Conservation (phyloP, 2,329 filamentous ascomycete genomes). For the Hymenoscyphus fraxineus region DNA sequence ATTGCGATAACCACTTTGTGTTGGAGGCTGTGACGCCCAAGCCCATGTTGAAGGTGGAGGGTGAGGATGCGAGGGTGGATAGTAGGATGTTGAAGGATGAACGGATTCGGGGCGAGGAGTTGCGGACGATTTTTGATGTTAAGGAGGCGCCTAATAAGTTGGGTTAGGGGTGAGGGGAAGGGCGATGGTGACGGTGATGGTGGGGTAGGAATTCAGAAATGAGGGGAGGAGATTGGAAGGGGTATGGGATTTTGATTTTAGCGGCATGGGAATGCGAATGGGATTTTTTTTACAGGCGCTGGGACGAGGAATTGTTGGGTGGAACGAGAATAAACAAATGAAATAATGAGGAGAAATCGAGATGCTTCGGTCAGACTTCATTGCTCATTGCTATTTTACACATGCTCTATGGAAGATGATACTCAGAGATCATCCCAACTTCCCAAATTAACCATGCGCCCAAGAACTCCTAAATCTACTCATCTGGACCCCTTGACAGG, state of each 20-base stretch:
- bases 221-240: no score
- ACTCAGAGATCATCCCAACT: conserved; percentile 20
- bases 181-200: conserved; percentile 16
- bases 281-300: conserved; percentile 13
- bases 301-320: not conserved
- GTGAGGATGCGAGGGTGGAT: conserved; percentile 84
- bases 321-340: not conserved
- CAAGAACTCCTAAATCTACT: conserved; percentile 17
- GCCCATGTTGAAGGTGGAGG: conserved; percentile 79
- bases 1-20: conserved; percentile 98
- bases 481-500: conserved; percentile 58
- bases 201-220: no score
- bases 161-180: conserved; percentile 50
- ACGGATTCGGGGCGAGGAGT: conserved; percentile 55
- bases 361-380: conserved; percentile 15
- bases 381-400: conserved; percentile 37
- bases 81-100: conserved; percentile 92
- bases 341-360: not conserved
- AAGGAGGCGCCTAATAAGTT: conserved; percentile 70
- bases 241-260: conserved; percentile 21
- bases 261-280: conserved; percentile 26
- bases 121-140: conserved; percentile 71
- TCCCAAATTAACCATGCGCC: conserved; percentile 9
- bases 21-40: conserved; percentile 84
- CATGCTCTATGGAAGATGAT: conserved; percentile 26